These are phyloP conservation scores for Penicillium bovifimosum DNA, from an alignment of 495 filamentous ascomycete species.

Conservation along the genomic window DNA sequence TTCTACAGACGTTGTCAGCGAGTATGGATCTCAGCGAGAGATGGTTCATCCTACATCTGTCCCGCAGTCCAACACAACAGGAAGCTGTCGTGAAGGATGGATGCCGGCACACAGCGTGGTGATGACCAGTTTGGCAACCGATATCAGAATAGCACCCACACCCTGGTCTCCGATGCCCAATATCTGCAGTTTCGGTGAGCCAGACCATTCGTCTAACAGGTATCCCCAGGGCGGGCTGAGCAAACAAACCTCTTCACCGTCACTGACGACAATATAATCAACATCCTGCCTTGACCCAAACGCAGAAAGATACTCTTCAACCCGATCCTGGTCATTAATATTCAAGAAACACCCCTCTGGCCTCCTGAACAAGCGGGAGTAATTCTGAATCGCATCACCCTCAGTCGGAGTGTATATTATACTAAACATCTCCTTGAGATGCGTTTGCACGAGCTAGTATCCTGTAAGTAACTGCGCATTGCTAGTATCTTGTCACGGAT, in stretches of 20 bases:
- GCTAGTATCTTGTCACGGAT: background rate
- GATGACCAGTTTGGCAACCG: slow-evolving; percentile 73
- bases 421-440: slow-evolving; percentile 80
- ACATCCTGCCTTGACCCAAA: slow-evolving; percentile 70
- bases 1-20: slow-evolving; percentile 46
- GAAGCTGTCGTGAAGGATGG: slow-evolving; percentile 71
- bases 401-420: slow-evolving; percentile 90
- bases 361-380: slow-evolving; percentile 68
- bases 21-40: background rate
- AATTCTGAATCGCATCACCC: slow-evolving; percentile 85
- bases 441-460: slow-evolving; percentile 52
- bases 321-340: slow-evolving; percentile 45
- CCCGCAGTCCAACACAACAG: slow-evolving; percentile 83
- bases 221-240: background rate
- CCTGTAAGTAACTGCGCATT: background rate
- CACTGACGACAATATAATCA: slow-evolving; percentile 86
- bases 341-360: slow-evolving; percentile 68
- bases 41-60: slow-evolving; percentile 51
- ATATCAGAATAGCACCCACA: slow-evolving; percentile 82
- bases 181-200: slow-evolving; percentile 47
- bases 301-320: slow-evolving; percentile 57
- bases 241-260: slow-evolving; percentile 54
- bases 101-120: slow-evolving; percentile 83
- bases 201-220: too few species aligned
- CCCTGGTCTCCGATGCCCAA: slow-evolving; percentile 89